These are phyloP conservation scores for Middelhovenomyces tepae DNA, from an alignment of 805 yeast species.

Conservation along the genomic window DNA sequence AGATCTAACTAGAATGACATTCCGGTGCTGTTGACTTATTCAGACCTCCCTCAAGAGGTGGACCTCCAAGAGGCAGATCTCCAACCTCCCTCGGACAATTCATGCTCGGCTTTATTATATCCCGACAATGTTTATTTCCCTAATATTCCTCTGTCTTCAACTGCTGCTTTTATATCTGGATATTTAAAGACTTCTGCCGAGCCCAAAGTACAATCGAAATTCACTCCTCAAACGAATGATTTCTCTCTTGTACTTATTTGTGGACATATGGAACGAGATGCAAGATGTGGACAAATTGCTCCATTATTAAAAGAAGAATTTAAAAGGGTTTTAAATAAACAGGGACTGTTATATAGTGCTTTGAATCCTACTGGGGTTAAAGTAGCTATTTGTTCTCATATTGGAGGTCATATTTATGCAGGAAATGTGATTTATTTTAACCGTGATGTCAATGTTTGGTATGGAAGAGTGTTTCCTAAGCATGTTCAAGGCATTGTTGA, in stretches of 20 bases:
- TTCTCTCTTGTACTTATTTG: slow-evolving; percentile 43
- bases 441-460: slow-evolving; percentile 49
- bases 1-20: slow-evolving; percentile 30
- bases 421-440: slow-evolving; percentile 63
- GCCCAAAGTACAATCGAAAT: slow-evolving; percentile 21
- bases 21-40: slow-evolving; percentile 45
- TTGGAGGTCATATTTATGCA: slow-evolving; percentile 84
- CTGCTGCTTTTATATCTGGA: slow-evolving; percentile 33
- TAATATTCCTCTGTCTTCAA: slow-evolving; percentile 10
- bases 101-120: slow-evolving; percentile 39
- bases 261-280: slow-evolving; percentile 57
- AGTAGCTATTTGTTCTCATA: slow-evolving; percentile 59
- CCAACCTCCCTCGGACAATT: too few relatives aligned
- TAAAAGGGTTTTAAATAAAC: slow-evolving; percentile 29
- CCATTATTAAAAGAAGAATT: slow-evolving; percentile 50
- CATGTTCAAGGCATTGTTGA: slow-evolving; percentile 58
- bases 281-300: slow-evolving; percentile 60
- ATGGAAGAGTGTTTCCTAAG: slow-evolving; percentile 61
- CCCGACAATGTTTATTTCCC: slow-evolving; percentile 40
- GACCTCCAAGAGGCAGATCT: too few relatives aligned
- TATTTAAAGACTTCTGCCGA: slow-evolving; percentile 33
- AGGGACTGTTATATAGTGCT: slow-evolving; percentile 27
- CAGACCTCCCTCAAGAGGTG: slow-evolving; percentile 23
- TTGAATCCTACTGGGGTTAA: slow-evolving; percentile 26
- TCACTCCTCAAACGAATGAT: slow-evolving; percentile 16